Evolutionary conservation across 2,329 filamentous ascomycete species (phyloP).

Genomic region (Chaetomiaceae sp.): DNA sequence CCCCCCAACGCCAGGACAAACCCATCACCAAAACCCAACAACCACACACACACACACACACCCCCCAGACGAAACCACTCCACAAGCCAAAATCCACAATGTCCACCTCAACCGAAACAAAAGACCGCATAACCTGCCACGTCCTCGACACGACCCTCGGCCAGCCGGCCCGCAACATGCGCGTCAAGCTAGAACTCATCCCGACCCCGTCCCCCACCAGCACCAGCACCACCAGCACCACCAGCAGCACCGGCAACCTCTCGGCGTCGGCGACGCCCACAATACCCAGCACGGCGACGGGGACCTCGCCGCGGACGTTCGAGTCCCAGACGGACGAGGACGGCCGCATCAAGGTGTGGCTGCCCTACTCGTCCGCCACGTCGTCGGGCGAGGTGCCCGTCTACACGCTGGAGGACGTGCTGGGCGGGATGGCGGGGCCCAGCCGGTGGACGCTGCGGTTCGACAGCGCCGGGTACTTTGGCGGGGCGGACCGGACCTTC

Average conservation of each 20-base stretch:
- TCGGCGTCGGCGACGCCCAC: no score
- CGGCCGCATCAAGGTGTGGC: conserved; percentile 69
- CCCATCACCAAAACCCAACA: background rate
- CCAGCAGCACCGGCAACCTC: no score
- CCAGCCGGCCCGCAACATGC: conserved; percentile 61
- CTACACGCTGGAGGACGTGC: conserved; percentile 55
- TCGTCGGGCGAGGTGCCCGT: conserved; percentile 54
- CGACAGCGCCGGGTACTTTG: conserved; percentile 69
- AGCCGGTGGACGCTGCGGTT: conserved; percentile 67
- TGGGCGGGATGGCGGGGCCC: conserved; percentile 39
- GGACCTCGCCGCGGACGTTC: no score
- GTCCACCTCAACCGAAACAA: conserved; percentile 37
- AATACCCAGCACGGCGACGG: no score
- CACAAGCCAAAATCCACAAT: conserved; percentile 11
- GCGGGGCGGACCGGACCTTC: conserved; percentile 53
- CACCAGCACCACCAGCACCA: conserved; percentile 5
- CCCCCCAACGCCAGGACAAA: conserved; percentile 1
- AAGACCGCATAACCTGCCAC: conserved; percentile 77
- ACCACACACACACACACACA: background rate
- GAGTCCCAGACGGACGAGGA: conserved; percentile 69
- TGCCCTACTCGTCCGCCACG: conserved; percentile 49
- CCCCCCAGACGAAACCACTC: background rate
- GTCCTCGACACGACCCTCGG: conserved; percentile 78
- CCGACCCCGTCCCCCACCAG: conserved; percentile 32
- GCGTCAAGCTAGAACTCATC: conserved; percentile 58